Percentiles rank a stretch among this genome's conserved stretches.
Conservation (phyloP, 1,139 yeast genomes). For the Pichia sp. region DNA sequence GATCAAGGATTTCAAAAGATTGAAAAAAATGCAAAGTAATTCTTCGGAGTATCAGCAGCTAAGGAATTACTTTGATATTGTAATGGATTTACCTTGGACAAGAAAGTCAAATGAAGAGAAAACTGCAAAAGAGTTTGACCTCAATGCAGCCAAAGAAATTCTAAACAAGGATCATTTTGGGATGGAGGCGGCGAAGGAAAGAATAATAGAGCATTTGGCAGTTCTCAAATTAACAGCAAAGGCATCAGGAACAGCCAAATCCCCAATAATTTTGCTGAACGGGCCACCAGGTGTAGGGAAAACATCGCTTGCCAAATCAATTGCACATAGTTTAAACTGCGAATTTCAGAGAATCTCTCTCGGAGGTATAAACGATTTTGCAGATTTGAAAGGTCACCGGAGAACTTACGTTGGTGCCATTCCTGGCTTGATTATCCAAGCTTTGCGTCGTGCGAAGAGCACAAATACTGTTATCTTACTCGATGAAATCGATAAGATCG, state of each 20-base stretch:
- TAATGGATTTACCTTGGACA: conserved; percentile 66
- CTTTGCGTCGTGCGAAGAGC: conserved; percentile 69
- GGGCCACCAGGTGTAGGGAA: conserved; percentile 98
- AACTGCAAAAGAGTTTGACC: conserved; percentile 39
- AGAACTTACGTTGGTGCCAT: conserved; percentile 91
- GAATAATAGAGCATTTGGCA: conserved; percentile 77
- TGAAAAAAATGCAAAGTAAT: conserved; percentile 58
- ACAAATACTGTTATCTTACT: conserved; percentile 86
- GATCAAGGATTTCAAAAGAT: conserved; percentile 58
- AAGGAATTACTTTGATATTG: conserved; percentile 64
- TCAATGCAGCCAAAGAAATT: conserved; percentile 51
- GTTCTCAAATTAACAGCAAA: conserved; percentile 52
- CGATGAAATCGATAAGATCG: conserved; percentile 87
- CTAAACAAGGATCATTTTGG: conserved; percentile 85
- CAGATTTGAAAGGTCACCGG: conserved; percentile 89
- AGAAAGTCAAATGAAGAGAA: conserved; percentile 15
- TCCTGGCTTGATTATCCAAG: conserved; percentile 83
- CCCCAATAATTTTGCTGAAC: conserved; percentile 76
- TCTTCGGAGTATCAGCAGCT: conserved; percentile 74
- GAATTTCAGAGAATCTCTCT: conserved; percentile 79
- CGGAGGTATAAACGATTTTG: conserved; percentile 87
- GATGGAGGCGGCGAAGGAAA: conserved; percentile 70
- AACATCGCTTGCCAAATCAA: conserved; percentile 82
- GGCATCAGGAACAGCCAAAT: conserved; percentile 22
- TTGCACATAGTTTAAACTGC: conserved; percentile 76